A percentile compares a stretch with the other conserved stretches of the same genome.
Conservation (phyloP, 1,284 basidiomycete species). For the Xerocomus nothofagi region DNA sequence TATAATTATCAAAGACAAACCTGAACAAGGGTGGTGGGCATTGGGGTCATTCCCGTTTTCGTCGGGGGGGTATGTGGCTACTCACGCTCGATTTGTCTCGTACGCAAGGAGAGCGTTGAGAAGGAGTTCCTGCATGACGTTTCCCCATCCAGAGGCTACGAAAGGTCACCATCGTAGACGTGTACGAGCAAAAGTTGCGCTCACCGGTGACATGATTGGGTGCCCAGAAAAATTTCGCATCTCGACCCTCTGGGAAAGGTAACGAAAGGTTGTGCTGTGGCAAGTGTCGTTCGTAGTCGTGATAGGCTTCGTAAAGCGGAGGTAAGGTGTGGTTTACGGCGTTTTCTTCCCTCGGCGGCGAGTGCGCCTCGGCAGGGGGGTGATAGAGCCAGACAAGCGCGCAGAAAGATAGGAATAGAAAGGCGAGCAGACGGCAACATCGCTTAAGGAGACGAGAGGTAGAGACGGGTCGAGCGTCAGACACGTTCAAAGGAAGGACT, state of each 20-base stretch:
- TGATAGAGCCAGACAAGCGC: conserved; percentile 26
- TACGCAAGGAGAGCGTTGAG: conserved; percentile 51
- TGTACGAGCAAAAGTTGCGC: conserved; percentile 1
- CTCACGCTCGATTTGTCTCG: conserved; percentile 46
- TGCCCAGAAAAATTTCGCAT: conserved; percentile 48
- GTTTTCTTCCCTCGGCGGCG: conserved; percentile 3
- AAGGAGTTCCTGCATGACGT: conserved; percentile 55
- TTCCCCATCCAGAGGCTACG: conserved; percentile 56
- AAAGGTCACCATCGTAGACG: background rate
- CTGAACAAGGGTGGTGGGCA: conserved; percentile 18
- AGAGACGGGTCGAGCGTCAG: conserved; percentile 9
- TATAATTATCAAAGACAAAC: conserved; percentile 46
- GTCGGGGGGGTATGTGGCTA: background rate
- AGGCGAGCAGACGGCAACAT: conserved; percentile 17
- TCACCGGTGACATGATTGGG: conserved; percentile 49
- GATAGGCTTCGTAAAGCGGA: conserved; percentile 48
- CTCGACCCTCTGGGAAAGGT: conserved; percentile 43
- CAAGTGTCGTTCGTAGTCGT: conserved; percentile 44
- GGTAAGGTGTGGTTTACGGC: conserved; percentile 31
- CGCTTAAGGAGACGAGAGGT: conserved; percentile 18
- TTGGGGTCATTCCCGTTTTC: background rate
- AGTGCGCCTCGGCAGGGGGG: background rate
- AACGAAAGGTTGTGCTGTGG: conserved; percentile 46
- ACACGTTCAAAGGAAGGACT: conserved; percentile 19
- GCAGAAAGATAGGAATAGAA: conserved; percentile 12